These are phyloP conservation scores for Synchytrium microbalum DNA, from an alignment of 371 early-diverging fungal species.

Conservation along the genomic window DNA sequence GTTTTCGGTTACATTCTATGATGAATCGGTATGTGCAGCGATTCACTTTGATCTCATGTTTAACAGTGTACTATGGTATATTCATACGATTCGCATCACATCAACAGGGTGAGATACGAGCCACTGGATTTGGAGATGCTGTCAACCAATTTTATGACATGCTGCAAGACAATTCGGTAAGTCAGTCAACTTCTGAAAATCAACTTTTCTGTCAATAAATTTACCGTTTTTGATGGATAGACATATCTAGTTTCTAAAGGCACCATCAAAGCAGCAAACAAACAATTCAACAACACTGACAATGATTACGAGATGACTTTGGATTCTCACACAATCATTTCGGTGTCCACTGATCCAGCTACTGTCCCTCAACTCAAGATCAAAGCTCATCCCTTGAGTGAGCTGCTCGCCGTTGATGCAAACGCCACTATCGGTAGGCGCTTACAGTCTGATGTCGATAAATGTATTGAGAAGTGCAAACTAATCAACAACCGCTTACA, in stretches of 20 bases:
- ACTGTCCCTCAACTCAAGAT: conserved; percentile 42
- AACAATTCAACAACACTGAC: conserved; percentile 65
- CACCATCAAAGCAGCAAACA: conserved; percentile 75
- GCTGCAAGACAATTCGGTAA: conserved; percentile 66
- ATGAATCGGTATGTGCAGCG: conserved; percentile 60
- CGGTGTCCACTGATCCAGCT: conserved; percentile 51
- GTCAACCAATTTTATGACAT: conserved; percentile 64
- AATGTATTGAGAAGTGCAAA: no score
- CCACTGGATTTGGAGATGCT: conserved; percentile 79
- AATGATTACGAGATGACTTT: conserved; percentile 91
- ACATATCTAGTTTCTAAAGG: conserved; percentile 81
- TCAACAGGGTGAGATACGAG: conserved; percentile 77
- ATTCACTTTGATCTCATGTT: background rate
- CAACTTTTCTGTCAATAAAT: background rate
- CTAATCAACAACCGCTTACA: no score
- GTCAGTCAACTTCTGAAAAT: background rate
- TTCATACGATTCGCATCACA: conserved; percentile 1
- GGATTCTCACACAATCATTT: conserved; percentile 58
- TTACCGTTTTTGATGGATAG: conserved; percentile 12
- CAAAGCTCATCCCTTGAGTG: conserved; percentile 28
- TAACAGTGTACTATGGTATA: conserved; percentile 1
- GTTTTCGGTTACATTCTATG: conserved; percentile 80
- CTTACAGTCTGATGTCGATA: no score
- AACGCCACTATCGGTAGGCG: conserved; percentile 57
- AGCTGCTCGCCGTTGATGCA: conserved; percentile 56